Evolutionary conservation across 768 basidiomycete genomes (phyloP).

Genomic region (Chiua virens): DNA sequence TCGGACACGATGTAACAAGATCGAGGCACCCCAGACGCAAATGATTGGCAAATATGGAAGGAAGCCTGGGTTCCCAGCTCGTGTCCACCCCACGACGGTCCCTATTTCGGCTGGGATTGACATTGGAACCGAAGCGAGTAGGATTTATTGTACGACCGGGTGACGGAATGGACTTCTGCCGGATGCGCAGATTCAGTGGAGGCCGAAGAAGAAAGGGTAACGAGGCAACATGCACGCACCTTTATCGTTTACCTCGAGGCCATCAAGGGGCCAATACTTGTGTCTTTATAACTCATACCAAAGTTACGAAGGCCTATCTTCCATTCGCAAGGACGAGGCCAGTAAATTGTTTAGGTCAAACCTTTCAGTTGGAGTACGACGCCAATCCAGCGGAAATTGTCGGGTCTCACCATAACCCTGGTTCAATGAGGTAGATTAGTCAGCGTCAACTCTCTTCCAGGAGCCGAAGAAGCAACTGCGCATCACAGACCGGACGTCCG

Average conservation of each 20-base stretch:
- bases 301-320: too few relatives aligned
- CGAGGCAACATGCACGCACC: background rate
- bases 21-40: conserved; percentile 4
- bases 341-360: too few relatives aligned
- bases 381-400: too few relatives aligned
- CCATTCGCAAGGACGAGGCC: too few relatives aligned
- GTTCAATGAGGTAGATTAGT: too few relatives aligned
- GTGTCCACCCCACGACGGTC: background rate
- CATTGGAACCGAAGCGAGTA: background rate
- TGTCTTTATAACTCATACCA: background rate
- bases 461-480: too few relatives aligned
- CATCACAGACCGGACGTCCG: too few relatives aligned
- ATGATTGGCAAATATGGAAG: conserved; percentile 9
- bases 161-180: background rate
- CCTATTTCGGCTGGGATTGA: background rate
- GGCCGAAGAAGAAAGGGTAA: background rate
- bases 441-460: too few relatives aligned
- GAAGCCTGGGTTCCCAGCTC: background rate
- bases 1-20: conserved; percentile 18
- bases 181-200: background rate
- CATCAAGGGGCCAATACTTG: conserved; percentile 7
- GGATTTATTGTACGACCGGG: conserved; percentile 4
- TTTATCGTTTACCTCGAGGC: conserved; percentile 4
- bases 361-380: too few relatives aligned
- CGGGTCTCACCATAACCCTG: too few relatives aligned